Evolutionary conservation across 768 basidiomycete species (phyloP).

Genomic region (Strobilomyces confusus): DNA sequence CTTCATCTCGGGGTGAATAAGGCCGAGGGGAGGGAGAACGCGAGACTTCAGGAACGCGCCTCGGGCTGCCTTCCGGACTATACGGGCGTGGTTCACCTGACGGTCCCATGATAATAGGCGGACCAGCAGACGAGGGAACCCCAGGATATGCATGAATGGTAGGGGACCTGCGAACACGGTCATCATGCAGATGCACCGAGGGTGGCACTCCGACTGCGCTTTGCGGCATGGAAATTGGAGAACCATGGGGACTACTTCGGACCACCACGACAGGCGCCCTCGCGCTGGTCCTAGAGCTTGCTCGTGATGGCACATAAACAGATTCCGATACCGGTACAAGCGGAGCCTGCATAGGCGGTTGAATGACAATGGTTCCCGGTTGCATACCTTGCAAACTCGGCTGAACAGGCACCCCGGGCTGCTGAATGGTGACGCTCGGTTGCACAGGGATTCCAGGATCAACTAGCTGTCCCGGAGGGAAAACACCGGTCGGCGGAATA

Average conservation of each 20-base stretch:
- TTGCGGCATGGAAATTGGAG: constrained; percentile 21
- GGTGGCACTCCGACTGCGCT: constrained; percentile 16
- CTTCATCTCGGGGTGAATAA: constrained; percentile 1
- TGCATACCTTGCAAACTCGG: not conserved
- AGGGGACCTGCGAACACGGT: constrained; percentile 19
- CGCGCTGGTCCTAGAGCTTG: constrained; percentile 14
- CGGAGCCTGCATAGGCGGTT: constrained; percentile 6
- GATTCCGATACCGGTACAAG: constrained; percentile 8
- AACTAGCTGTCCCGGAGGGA: constrained; percentile 23
- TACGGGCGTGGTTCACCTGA: constrained; percentile 12
- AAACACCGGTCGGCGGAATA: constrained; percentile 8
- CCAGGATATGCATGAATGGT: constrained; percentile 22
- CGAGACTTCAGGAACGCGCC: not conserved
- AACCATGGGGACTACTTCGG: constrained; percentile 14
- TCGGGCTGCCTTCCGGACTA: constrained; percentile 5
- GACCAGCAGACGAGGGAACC: not conserved
- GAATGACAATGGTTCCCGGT: constrained; percentile 15
- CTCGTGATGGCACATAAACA: constrained; percentile 13
- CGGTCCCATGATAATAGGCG: constrained; percentile 5
- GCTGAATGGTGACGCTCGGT: constrained; percentile 1
- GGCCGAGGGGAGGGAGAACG: constrained; percentile 8
- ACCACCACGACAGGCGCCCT: constrained; percentile 16
- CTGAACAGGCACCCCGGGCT: constrained; percentile 1
- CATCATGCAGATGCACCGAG: constrained; percentile 7
- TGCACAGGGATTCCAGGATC: constrained; percentile 8